Evolutionary conservation across 2,329 filamentous ascomycete genomes (phyloP).

Genomic region (Ophiostoma sp.): DNA sequence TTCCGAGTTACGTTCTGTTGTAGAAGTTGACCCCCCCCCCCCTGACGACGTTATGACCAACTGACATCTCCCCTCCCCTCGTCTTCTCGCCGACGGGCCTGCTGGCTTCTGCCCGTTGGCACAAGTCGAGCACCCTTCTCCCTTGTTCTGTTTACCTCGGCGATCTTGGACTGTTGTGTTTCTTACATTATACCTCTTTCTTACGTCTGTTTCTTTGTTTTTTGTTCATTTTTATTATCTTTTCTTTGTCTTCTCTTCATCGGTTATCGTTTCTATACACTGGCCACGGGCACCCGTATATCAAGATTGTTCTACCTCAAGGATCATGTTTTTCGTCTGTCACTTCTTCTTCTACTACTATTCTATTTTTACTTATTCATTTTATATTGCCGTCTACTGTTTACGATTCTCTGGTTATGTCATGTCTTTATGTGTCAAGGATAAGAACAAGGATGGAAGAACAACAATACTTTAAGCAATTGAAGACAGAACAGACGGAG

Average conservation of each 20-base stretch:
- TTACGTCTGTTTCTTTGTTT: conserved; percentile 10
- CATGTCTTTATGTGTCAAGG: background rate
- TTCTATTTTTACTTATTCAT: background rate
- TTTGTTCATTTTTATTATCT: conserved; percentile 4
- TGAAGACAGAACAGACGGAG: background rate
- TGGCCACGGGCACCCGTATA: conserved; percentile 9
- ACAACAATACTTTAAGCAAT: background rate
- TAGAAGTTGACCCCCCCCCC: background rate
- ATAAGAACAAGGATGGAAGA: background rate
- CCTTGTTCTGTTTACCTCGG: conserved; percentile 5
- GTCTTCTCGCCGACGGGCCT: background rate
- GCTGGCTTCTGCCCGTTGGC: conserved; percentile 7
- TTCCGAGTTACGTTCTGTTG: no score
- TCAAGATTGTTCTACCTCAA: conserved; percentile 17
- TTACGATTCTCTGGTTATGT: background rate
- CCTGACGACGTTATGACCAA: background rate
- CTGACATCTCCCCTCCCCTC: conserved; percentile 8
- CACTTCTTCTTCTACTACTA: background rate
- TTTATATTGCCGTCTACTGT: background rate
- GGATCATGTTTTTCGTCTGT: background rate
- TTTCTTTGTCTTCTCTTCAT: background rate
- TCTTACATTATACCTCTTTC: conserved; percentile 3
- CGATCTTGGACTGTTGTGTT: conserved; percentile 3
- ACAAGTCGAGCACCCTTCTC: background rate
- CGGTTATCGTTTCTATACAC: conserved; percentile 2